These are phyloP conservation scores for Lophiostoma macrostomum DNA, from an alignment of 495 filamentous ascomycete species.

Conservation along the genomic window DNA sequence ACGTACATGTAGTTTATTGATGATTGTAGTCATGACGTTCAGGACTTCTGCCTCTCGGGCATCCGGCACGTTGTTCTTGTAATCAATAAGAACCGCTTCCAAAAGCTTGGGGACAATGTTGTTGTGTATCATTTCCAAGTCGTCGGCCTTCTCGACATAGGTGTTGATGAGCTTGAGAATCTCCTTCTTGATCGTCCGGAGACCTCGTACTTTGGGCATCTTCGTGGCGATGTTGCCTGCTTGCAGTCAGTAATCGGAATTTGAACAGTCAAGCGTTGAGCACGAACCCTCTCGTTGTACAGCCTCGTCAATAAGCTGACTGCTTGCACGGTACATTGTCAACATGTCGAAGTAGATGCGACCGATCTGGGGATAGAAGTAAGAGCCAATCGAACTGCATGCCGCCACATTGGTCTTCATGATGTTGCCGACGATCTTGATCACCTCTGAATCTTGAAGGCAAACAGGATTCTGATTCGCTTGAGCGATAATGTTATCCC, in stretches of 20 bases:
- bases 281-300: conserved; percentile 79
- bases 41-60: conserved; percentile 95
- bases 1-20: conserved; percentile 91
- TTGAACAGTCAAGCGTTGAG: neutral
- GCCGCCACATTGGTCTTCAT: conserved; percentile 99
- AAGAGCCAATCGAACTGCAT: conserved; percentile 89
- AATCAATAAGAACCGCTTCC: conserved; percentile 91
- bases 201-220: conserved; percentile 89
- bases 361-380: conserved; percentile 99
- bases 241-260: conserved; percentile 10
- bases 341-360: conserved; percentile 98
- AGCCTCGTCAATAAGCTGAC: conserved; percentile 87
- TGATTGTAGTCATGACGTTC: conserved; percentile 96
- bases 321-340: conserved; percentile 96
- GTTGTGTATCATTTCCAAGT: conserved; percentile 83
- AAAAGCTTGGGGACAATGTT: conserved; percentile 97
- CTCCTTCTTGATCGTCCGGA: conserved; percentile 98
- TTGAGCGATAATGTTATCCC: conserved; percentile 86
- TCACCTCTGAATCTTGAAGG: conserved; percentile 86
- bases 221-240: conserved; percentile 90
- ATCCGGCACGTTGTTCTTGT: conserved; percentile 94
- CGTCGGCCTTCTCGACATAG: conserved; percentile 96
- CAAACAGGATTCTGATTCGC: conserved; percentile 78
- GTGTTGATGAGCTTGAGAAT: conserved; percentile 97
- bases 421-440: conserved; percentile 97